These are phyloP conservation scores for Pulveroboletus sp. DNA, from an alignment of 768 basidiomycete genomes.

Conservation along the genomic window DNA sequence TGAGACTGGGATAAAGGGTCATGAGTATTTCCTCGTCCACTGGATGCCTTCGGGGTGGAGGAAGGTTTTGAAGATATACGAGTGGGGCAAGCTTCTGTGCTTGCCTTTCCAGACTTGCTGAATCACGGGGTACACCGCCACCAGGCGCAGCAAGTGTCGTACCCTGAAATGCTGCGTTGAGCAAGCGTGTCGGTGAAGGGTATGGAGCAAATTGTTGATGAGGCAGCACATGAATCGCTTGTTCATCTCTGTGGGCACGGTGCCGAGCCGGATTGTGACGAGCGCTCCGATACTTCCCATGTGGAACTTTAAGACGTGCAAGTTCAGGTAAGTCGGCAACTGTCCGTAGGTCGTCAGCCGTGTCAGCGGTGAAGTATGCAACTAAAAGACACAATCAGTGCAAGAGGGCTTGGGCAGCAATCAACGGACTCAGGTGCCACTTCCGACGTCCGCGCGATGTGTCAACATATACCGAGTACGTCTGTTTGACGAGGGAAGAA, in stretches of 20 bases:
- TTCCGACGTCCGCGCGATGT: slow-evolving; percentile 63
- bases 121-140: not conserved
- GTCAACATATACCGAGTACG: slow-evolving; percentile 75
- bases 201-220: slow-evolving; percentile 32
- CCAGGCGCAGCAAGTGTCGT: not conserved
- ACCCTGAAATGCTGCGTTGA: slow-evolving; percentile 9
- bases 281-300: slow-evolving; percentile 61
- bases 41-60: slow-evolving; percentile 63
- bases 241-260: slow-evolving; percentile 28
- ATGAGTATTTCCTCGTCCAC: slow-evolving; percentile 69
- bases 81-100: slow-evolving; percentile 52
- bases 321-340: slow-evolving; percentile 60
- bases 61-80: slow-evolving; percentile 55
- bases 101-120: slow-evolving; percentile 14
- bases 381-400: slow-evolving; percentile 38
- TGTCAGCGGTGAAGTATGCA: slow-evolving; percentile 71
- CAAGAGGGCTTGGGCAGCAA: slow-evolving; percentile 2
- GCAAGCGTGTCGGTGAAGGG: slow-evolving; percentile 25
- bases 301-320: slow-evolving; percentile 50
- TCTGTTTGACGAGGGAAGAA: slow-evolving; percentile 69
- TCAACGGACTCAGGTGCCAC: slow-evolving; percentile 71
- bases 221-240: slow-evolving; percentile 9
- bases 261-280: slow-evolving; percentile 50
- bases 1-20: slow-evolving; percentile 42
- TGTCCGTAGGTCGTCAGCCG: slow-evolving; percentile 50